Evolutionary conservation across 2,329 filamentous ascomycete species (phyloP), one percentile per base, ranked within the genome.

Genomic region (Neospermospora avenae): DNA sequence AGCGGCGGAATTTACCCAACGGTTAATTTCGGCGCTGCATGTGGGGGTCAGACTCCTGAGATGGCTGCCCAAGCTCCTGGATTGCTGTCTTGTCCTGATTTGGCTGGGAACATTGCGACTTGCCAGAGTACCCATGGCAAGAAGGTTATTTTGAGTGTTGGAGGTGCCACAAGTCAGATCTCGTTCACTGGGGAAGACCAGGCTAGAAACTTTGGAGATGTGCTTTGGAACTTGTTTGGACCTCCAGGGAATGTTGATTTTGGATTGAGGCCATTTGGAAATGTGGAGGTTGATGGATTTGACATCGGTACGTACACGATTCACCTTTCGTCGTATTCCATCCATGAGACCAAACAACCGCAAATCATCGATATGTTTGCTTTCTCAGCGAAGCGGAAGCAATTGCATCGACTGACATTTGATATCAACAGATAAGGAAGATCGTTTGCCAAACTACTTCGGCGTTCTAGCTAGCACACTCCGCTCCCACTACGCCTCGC

Each of bases 111-210:
- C 18, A 69, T 70, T 6, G 34, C 56, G 11, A 63, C 57, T 1
- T 80, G 77, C 65, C 77, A 79, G 63, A 46, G 57, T 0, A 46
- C 31, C 4, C 66, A 68, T 11, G 75, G 76, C 20, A 77, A 76
- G 57, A 74, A 73, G 22, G 71, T 79, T 0, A 58, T 79, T 1
- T 65, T 79, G 20, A 74, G 72, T 60, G 62, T 79, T 4, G 74
- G 73, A 14, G 71, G 72, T 7, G 67, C 70, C 4, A 63, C 55
- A 1, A 67, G 67, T 1, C 64, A 63, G n/a, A 67, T 72, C 5
- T 63, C 59, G 46, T 76, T 76, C 57, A 25, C 59, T 2, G 68
- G 60, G 10, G 64, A 63, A 4, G 54, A 44, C 4, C 62, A 75
- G 48, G 74, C 75, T 8, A 60, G 25, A 3, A 35, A 64, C 10